Evolutionary conservation across 352 stramenopile genomes (phyloP), one percentile per base, ranked within the genome.

Genomic region (Achlya hypogyna): DNA sequence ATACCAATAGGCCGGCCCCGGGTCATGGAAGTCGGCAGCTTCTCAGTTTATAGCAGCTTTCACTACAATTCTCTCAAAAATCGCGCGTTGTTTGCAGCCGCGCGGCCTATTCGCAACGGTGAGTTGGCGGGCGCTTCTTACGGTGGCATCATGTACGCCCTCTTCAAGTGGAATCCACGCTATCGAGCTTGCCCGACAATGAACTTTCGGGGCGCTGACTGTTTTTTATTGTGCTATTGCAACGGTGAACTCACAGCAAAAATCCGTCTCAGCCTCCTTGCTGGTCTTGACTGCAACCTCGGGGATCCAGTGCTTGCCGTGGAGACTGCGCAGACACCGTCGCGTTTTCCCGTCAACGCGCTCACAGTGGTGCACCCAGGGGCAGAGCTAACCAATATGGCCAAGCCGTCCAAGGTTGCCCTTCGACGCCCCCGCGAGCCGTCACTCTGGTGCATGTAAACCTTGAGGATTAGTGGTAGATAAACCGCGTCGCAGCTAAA

Each of bases 41-140:
- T 45, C n/a, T 3, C 38, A 3, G 6, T 3, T 1, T 56, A 56
- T 20, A 20, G 10, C 2, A 56, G 49, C 31, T 56, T 56, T 20
- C 2, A 35, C 10, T 56, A 56, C 31, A 56, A 56, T 20, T 56
- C 49, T 3, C 49, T 56, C 25, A 56, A 56, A n/a, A 56, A 56
- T 20, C 8, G 49, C 16, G 49, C 49, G 8, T n/a, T 56, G 12
- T 56, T 56, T 10, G 20, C 49, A 3, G 49, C n/a, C 8, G 2
- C 31, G 4, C 49, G 25, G 14, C 49, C 49, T 10, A 1, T 56
- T 16, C 49, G 49, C 49, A 8, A 1, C 2, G n/a, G 49, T 20
- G 49, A 56, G 10, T 12, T 10, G 2, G 16, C 8, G 25, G 31
- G 25, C 25, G 20, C 49, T 3, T 56, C 49, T 10, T 56, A 38